Base-by-base conservation (phyloP, 1,284 basidiomycete species). In the Psilocybe mexicana region DNA sequence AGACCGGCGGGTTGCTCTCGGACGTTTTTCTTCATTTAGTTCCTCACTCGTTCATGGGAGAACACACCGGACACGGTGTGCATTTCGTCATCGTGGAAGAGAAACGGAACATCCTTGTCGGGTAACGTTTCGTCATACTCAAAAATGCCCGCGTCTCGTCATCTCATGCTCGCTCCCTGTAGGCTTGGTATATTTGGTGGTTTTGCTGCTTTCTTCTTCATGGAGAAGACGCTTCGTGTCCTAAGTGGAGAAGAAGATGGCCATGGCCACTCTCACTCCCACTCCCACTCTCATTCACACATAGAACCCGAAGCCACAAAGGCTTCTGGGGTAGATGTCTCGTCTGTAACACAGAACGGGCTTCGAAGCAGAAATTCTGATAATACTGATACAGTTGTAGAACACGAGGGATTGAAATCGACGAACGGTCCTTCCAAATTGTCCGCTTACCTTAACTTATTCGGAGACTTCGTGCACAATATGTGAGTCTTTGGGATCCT, bases 21-120 rank as follows among this genome's bases (percentile, higher is more conserved):
- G 93, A 96, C 71, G 92, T 94, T 36, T 94, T 94, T 73, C 75
- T 96, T 52, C 93, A 95, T 70, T 84, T 95, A 40, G 86, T 95
- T 48, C 93, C 93, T 12, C 93, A 95, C 71, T 82, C 90, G 3
- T 95, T 95, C 73, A 90, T 94, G 79, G 93, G 93, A 44, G 93
- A 94, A 69, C 85, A 87, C 65, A 84, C 88, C 68, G 85, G 83
- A 54, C 77, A 79, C 43, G 83, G 83, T 43, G 85, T 85, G 18
- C 85, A 88, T 61, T 81, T 90, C 54, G 80, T 94, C 36, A 84
- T 92, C 76, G 89, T 95, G 8, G 92, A 94, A 71, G 90, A 93
- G 72, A 93, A 93, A 74, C 79, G 92, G 61, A 94, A 95, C 71
- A 93, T 96, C 64, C 75, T 95, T 48, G 85, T 94, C 65, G 93